Evolutionary conservation across 2,329 filamentous ascomycete species (phyloP).

Genomic region (Aspergillus fumigatiaffinis): DNA sequence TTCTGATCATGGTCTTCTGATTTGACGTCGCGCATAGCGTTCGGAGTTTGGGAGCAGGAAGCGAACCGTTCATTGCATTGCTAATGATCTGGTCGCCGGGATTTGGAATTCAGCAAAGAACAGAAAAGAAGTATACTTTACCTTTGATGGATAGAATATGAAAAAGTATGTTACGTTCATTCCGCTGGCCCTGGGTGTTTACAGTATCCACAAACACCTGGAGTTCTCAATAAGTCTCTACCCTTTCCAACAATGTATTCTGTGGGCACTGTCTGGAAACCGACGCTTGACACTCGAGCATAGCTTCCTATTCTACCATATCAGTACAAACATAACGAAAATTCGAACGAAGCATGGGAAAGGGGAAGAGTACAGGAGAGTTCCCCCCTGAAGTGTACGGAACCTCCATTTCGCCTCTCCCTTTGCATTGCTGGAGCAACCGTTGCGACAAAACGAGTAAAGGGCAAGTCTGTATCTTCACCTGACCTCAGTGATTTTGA

Average conservation of each 20-base stretch:
- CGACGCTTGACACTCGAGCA: not conserved
- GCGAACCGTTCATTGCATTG: conserved; percentile 3
- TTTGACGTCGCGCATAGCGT: conserved; percentile 35
- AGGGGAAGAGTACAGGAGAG: not conserved
- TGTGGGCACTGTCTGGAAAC: not conserved
- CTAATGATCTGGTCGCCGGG: conserved; percentile 15
- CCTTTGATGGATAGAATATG: conserved; percentile 4
- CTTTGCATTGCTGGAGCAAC: not conserved
- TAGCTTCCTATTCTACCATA: not conserved
- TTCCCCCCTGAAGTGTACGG: too few relatives aligned
- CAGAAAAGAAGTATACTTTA: conserved; percentile 11
- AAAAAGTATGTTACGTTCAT: not conserved
- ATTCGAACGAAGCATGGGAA: not conserved
- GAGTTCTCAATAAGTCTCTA: not conserved
- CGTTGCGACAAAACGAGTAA: not conserved
- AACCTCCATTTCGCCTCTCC: not conserved
- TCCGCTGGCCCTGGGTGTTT: not conserved
- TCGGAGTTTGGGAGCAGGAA: conserved; percentile 36
- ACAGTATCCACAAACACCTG: not conserved
- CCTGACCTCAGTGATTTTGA: not conserved
- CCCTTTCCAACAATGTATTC: not conserved
- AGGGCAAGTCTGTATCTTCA: not conserved
- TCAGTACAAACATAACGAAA: not conserved
- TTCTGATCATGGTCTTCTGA: not conserved
- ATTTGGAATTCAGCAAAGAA: conserved; percentile 8